These are phyloP conservation scores for Hypoxylon sp. DNA, from an alignment of 2,329 filamentous ascomycete genomes.

Conservation along the genomic window DNA sequence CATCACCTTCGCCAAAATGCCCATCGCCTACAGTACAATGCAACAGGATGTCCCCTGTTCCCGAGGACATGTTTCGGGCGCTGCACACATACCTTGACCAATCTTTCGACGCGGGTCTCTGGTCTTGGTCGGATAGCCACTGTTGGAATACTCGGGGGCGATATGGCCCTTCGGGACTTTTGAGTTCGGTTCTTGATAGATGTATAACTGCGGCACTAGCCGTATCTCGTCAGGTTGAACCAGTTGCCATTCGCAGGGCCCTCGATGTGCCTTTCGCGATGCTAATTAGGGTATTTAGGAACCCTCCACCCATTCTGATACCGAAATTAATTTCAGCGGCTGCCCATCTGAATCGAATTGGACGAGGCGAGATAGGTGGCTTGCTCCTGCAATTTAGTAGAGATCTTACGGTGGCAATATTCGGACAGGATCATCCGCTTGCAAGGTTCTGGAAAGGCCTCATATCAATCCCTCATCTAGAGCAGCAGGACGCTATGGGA, in stretches of 20 bases:
- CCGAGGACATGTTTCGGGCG: constrained; percentile 44
- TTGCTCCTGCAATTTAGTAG: constrained; percentile 50
- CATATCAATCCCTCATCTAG: constrained; percentile 43
- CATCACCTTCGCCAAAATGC: constrained; percentile 15
- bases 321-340: constrained; percentile 49
- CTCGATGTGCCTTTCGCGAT: constrained; percentile 51
- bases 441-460: constrained; percentile 49
- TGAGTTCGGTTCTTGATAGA: constrained; percentile 50
- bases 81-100: constrained; percentile 44
- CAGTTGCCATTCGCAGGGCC: constrained; percentile 44
- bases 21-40: constrained; percentile 25
- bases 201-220: constrained; percentile 51
- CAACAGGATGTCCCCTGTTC: constrained; percentile 31
- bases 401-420: constrained; percentile 47
- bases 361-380: constrained; percentile 48
- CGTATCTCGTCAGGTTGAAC: constrained; percentile 49
- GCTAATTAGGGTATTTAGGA: constrained; percentile 50
- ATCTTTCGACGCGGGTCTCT: constrained; percentile 45
- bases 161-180: constrained; percentile 48
- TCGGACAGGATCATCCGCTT: constrained; percentile 43
- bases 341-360: constrained; percentile 47
- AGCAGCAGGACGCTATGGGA: constrained; percentile 45
- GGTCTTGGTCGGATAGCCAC: constrained; percentile 45
- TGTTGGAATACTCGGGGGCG: constrained; percentile 49
- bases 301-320: constrained; percentile 50